Base-by-base conservation (phyloP, 2,329 filamentous ascomycete genomes). In the Apiospora phragmitis region DNA sequence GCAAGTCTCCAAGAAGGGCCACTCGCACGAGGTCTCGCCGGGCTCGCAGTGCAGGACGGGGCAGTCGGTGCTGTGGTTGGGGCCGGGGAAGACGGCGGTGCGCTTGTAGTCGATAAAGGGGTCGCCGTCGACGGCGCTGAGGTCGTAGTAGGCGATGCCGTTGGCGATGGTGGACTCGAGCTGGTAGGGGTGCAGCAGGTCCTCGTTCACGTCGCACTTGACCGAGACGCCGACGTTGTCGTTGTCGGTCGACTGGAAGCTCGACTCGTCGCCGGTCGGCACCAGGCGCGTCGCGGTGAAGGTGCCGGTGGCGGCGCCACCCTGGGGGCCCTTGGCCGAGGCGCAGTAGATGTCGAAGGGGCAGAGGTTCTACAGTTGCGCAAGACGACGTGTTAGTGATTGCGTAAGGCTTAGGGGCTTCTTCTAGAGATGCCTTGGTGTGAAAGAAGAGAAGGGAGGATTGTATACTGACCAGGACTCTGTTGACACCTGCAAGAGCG, bases 211-310 rank as follows among this genome's bases (percentile, higher is more conserved):
- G 55, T 68, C 65, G 49, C 76, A 77, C 67, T 77, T 77, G 42
- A 75, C 11, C n/a, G 75, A 74, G 1, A 72, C 69, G 1, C 76
- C 75, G 11, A 75, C 55, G 41, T 75, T 74, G 65, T 76, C 72
- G 49, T 75, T 65, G 26, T 72, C 2, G 0, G 75, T 74, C 1
- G 67, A 45, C 16, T 73, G 35, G 65, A 67, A 67, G 18, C 4
- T 24, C 21, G 24, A 42, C 26, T 47, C 16, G 26, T 21, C 42
- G 42, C 65, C 65, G 21, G 42, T 3, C 24, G 3, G 2, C 14
- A 67, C 65, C 42, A 35, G 42, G 18, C 26, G 26, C 65, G 45
- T 47, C 5, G 42, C 16, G 0, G 42, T 47, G 42, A 35, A 32
- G 42, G 65, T 67, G 55, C 55, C 55, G 55, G 14, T 38, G 55